Base-by-base conservation (phyloP, 2,329 filamentous ascomycete genomes). In the Camptophora hylomeconis region DNA sequence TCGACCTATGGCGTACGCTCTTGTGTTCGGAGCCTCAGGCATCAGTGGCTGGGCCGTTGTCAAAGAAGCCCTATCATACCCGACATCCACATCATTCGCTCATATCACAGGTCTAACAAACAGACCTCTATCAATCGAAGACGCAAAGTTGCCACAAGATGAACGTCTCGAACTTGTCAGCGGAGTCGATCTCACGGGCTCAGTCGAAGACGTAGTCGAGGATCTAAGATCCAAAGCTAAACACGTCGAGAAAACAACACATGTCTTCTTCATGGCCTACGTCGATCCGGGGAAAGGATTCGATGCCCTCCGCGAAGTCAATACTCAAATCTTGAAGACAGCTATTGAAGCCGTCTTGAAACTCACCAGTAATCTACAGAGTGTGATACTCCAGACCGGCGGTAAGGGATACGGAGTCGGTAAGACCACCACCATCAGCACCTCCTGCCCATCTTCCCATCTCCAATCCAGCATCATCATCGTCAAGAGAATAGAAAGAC, bases 21-120 rank as follows among this genome's bases (percentile, higher is more conserved):
- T 60, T 6, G 49, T 61, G 11, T 58, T 58, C 25, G 58, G 58
- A 17, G 52, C 51, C 24, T 55, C 52, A 7, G 57, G 58, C 6
- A 54, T 62, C 20, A 51, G 47, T 26, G 57, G 57, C 23, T 62
- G 57, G 58, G 51, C 56, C 5, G 47, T 59, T 19, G 47, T 56
- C 11, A 57, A 61, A 30, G 48, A 56, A 26, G 38, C 58, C 3
- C 39, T 52, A 5, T 37, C 46, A 23, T 61, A 59, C 34, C 57
- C 57, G 5, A 31, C 39, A 5, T 24, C 45, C 13, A 45, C 44
- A 5, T 40, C 40, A 5, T 61, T 57, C 45, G 34, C 35, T 10
- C 47, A 46, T 17, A 48, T 60, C 10, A 58, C 57, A 9, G 58
- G 53, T 0, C 37, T 60, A n/a, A 52, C 53, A 5, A 59, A 59